Evolutionary conservation across 1,284 basidiomycete species (phyloP).

Genomic region (Sporisorium reilianum): DNA sequence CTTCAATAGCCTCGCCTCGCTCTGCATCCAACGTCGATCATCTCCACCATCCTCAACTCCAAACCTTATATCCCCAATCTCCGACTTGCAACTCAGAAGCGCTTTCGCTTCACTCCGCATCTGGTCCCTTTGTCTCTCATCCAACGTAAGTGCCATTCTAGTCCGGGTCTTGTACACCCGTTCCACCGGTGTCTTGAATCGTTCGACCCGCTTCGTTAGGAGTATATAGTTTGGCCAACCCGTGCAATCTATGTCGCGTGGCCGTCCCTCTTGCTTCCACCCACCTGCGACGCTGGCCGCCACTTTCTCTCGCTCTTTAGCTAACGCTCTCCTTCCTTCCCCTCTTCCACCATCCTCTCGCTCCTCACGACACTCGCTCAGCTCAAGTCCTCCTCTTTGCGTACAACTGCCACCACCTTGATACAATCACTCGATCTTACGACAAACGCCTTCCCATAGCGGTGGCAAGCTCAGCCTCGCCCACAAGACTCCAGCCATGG

Average conservation of each 20-base stretch:
- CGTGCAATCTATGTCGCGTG: neutral
- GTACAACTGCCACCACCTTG: constrained; percentile 1
- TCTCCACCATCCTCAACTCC: constrained; percentile 3
- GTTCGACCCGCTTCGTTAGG: neutral
- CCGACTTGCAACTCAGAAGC: constrained; percentile 21
- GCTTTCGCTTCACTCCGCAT: constrained; percentile 28
- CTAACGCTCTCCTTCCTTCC: constrained; percentile 6
- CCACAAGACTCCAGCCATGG: constrained; percentile 32
- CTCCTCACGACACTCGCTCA: neutral
- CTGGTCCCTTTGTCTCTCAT: constrained; percentile 2
- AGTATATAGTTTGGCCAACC: constrained; percentile 20
- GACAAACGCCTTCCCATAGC: neutral
- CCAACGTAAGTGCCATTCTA: constrained; percentile 1
- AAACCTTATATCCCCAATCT: constrained; percentile 35
- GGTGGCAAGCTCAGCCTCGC: neutral
- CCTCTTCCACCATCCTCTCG: neutral
- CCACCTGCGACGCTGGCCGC: constrained; percentile 17
- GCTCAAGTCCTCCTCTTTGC: constrained; percentile 1
- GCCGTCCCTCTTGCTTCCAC: constrained; percentile 10
- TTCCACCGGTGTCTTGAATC: constrained; percentile 2
- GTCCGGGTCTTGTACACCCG: neutral
- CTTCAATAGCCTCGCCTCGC: constrained; percentile 2
- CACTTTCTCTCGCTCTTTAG: constrained; percentile 3
- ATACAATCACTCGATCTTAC: neutral
- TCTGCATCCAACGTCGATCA: constrained; percentile 15